Base-by-base conservation (phyloP, 306 rosid genomes). In the Erythrophleum fordii region DNA sequence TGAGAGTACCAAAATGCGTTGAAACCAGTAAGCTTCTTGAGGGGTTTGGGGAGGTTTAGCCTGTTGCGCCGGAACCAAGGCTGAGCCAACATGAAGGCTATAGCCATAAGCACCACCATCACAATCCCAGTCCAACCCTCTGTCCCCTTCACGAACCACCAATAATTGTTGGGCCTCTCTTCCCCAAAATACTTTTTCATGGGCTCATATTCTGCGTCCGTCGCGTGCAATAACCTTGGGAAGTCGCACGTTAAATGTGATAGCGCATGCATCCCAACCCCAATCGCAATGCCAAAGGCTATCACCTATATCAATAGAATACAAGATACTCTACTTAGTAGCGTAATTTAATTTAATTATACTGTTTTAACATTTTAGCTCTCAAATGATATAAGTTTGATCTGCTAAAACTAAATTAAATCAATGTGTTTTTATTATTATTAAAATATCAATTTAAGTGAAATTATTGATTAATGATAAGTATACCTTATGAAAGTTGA, bases 1-100 rank as follows among this genome's bases (percentile, higher is more conserved):
- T 94, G 97, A 6, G 97, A 94, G 70, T 94, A 94, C 98, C 98
- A 92, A 77, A 94, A 94, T 14, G 98, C 97, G 58, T 94, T 94
- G 88, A 94, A 94, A 10, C 98, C 98, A 0, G 93, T 91, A 45
- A 94, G 87, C 73, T 85, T 92, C 73, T 90, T 91, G 1, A 94
- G 88, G 35, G 84, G 20, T 45, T 86, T 88, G 0, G 98, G 97
- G 46, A 94, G 95, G 77, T 83, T 86, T 3, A 91, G 79, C 42
- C 84, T 79, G 77, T 69, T 94, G 31, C 92, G 83, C 7, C 97
- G 91, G 80, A 92, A 91, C 97, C 98, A 91, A 2, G 98, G 98
- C 42, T 88, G 94, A 2, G 98, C 98, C 64, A 94, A 75, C 51
- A 72, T 85, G 75, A 79, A 95, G 66, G 98, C 89, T 76, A 95